Percentiles rank a stretch among this genome's conserved stretches.
Evolutionary conservation across 495 filamentous ascomycete species (phyloP).

Genomic region (Neurospora sp.): DNA sequence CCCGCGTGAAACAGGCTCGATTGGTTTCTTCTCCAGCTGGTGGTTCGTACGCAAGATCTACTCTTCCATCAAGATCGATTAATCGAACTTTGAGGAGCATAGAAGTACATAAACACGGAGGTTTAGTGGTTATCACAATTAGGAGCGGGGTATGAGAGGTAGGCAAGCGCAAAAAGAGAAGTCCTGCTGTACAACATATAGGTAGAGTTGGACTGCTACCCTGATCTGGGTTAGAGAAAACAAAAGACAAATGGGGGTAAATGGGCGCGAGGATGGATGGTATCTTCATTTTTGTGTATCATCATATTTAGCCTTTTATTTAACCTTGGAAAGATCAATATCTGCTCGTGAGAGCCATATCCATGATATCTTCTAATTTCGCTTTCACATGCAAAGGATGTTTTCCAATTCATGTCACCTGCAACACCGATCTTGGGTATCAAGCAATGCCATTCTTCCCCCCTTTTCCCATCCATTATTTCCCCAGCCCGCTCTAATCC

Average conservation of each 20-base stretch:
- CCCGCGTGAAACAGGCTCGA: slow-evolving; percentile 53
- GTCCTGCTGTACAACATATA: not conserved
- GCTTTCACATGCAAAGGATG: not conserved
- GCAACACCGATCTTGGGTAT: not conserved
- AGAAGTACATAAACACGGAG: not conserved
- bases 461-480: not conserved
- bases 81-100: slow-evolving; percentile 2
- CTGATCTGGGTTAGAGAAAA: slow-evolving; percentile 2
- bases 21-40: slow-evolving; percentile 93
- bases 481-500: slow-evolving; percentile 1
- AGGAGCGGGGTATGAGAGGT: not conserved
- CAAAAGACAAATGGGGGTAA: not conserved
- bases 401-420: not conserved
- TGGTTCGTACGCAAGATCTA: slow-evolving; percentile 90
- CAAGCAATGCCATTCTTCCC: not conserved
- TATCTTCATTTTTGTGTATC: not conserved
- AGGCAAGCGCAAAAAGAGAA: not conserved
- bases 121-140: not conserved
- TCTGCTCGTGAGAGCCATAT: not conserved
- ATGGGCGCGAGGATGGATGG: not conserved
- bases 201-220: not conserved
- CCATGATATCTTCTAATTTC: not conserved
- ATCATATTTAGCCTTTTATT: not conserved
- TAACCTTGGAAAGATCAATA: not conserved
- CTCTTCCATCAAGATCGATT: slow-evolving; percentile 91